A percentile compares a stretch with the other conserved stretches of the same genome.
Evolutionary conservation across 2,329 filamentous ascomycete genomes (phyloP).

Genomic region (Venturia oleaginea): DNA sequence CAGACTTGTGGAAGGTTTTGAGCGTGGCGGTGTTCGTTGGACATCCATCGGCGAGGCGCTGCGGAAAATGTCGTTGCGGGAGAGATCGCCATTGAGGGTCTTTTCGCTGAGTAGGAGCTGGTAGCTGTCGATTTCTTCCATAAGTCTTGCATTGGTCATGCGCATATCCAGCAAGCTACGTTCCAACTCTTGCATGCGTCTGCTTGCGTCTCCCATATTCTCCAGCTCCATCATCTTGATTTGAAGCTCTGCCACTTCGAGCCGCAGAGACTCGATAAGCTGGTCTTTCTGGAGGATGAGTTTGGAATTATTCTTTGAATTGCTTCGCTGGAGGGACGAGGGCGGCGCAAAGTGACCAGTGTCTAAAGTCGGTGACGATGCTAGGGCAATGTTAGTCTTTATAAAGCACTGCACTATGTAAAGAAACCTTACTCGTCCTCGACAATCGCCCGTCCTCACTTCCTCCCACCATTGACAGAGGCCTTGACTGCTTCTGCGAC

Average conservation of each 20-base stretch:
- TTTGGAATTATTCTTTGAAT: constrained; percentile 82
- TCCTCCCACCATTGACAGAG: constrained; percentile 26
- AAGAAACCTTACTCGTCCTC: constrained; percentile 39
- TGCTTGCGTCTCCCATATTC: constrained; percentile 69
- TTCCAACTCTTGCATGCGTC: constrained; percentile 77
- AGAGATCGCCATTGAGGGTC: constrained; percentile 89
- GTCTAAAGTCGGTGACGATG: constrained; percentile 58
- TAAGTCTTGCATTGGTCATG: constrained; percentile 89
- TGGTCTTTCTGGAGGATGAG: constrained; percentile 92
- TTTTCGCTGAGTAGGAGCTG: constrained; percentile 90
- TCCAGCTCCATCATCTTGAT: constrained; percentile 93
- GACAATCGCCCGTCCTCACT: constrained; percentile 43
- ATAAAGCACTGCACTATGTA: background rate
- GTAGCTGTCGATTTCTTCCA: constrained; percentile 99
- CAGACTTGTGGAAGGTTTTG: constrained; percentile 26
- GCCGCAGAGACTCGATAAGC: constrained; percentile 80
- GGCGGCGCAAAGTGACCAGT: constrained; percentile 76
- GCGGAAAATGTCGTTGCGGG: constrained; percentile 69
- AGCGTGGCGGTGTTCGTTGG: constrained; percentile 19
- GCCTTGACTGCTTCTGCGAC: constrained; percentile 58
- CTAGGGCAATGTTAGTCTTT: constrained; percentile 7
- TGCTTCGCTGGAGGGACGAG: constrained; percentile 74
- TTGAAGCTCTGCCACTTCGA: constrained; percentile 89
- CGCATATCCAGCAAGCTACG: constrained; percentile 81
- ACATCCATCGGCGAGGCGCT: constrained; percentile 30